phyloP scores from a whole-genome alignment of 306 rosid species.

The Corylus avellana region DNA sequence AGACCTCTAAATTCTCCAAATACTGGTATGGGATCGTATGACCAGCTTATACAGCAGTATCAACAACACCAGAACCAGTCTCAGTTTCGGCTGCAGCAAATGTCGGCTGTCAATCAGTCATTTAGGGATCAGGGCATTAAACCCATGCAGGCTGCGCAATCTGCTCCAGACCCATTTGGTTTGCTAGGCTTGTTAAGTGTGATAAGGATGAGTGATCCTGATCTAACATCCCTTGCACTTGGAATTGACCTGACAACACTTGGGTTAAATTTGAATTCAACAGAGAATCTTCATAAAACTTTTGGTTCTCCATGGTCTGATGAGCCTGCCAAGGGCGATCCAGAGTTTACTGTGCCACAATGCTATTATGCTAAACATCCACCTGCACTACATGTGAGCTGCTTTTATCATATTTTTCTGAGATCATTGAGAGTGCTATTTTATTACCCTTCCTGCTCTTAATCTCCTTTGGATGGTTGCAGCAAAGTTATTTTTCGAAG shows the following conservation, averaged over 20 bases:
- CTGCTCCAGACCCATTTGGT: constrained; percentile 82
- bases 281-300: constrained; percentile 93
- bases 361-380: constrained; percentile 87
- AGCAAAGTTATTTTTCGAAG: constrained; percentile 80
- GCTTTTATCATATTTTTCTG: background rate
- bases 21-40: constrained; percentile 85
- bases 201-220: constrained; percentile 90
- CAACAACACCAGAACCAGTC: constrained; percentile 85
- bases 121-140: constrained; percentile 85
- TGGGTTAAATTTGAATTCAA: constrained; percentile 89
- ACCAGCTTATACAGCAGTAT: constrained; percentile 87
- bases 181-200: constrained; percentile 92
- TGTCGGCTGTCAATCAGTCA: constrained; percentile 79
- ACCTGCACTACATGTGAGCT: constrained; percentile 70
- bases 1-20: constrained; percentile 81
- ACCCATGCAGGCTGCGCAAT: constrained; percentile 73
- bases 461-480: constrained; percentile 39
- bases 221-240: constrained; percentile 88
- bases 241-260: constrained; percentile 94
- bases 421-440: constrained; percentile 15
- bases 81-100: constrained; percentile 85
- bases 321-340: constrained; percentile 93
- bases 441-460: constrained; percentile 20
- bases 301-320: constrained; percentile 99
- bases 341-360: constrained; percentile 82